Evolutionary conservation across 2,329 filamentous ascomycete species (phyloP).

Genomic region (Chaetomiaceae sp.): DNA sequence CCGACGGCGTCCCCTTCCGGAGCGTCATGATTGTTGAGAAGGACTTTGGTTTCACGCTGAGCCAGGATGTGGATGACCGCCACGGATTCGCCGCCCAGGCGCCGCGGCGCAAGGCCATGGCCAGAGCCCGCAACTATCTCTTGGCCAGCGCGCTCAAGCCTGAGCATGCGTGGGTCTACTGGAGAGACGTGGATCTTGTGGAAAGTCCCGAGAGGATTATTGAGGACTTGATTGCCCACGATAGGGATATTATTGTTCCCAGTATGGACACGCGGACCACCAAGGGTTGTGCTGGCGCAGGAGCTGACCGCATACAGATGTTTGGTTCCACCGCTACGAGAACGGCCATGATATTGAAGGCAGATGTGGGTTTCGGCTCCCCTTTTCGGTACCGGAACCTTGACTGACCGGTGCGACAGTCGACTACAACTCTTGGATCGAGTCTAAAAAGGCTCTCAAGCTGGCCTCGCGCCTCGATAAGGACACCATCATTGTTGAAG

Average conservation of each 20-base stretch:
- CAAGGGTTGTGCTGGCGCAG: not conserved
- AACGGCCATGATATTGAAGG: slow-evolving; percentile 85
- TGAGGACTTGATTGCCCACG: slow-evolving; percentile 92
- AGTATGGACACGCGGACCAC: slow-evolving; percentile 55
- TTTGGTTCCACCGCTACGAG: slow-evolving; percentile 93
- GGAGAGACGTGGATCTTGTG: slow-evolving; percentile 94
- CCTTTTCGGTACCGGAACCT: slow-evolving; percentile 40
- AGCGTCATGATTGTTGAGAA: slow-evolving; percentile 85
- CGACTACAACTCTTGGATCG: slow-evolving; percentile 98
- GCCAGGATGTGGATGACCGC: slow-evolving; percentile 75
- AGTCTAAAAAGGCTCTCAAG: slow-evolving; percentile 78
- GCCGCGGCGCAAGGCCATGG: slow-evolving; percentile 85
- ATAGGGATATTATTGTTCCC: slow-evolving; percentile 87
- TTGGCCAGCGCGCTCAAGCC: slow-evolving; percentile 79
- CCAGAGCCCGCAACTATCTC: slow-evolving; percentile 85
- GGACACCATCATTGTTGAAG: slow-evolving; percentile 83
- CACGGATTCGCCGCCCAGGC: slow-evolving; percentile 86
- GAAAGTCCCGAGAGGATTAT: slow-evolving; percentile 84
- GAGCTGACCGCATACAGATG: slow-evolving; percentile 54
- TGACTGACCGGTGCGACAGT: slow-evolving; percentile 49
- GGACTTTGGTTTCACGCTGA: slow-evolving; percentile 73
- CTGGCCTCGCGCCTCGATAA: slow-evolving; percentile 70
- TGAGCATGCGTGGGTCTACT: slow-evolving; percentile 98
- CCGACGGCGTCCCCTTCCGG: slow-evolving; percentile 77
- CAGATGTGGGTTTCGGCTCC: slow-evolving; percentile 63